phyloP scores from a whole-genome alignment of 2,329 filamentous ascomycete genomes.

The Penicillium sp. region DNA sequence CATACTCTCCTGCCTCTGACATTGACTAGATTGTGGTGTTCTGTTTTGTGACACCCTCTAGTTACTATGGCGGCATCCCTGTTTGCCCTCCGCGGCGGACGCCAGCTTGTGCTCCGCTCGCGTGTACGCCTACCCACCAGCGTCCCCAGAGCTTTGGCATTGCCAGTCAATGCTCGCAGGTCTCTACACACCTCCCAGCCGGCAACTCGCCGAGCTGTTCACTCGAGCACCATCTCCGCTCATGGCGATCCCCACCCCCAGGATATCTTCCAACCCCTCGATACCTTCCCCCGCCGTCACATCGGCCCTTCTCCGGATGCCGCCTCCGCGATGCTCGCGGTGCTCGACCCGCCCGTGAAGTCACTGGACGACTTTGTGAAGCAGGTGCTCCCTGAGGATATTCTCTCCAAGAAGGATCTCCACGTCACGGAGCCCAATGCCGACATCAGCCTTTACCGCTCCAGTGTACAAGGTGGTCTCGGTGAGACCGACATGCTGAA shows the following conservation, averaged over 20 bases:
- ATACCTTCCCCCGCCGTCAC: constrained; percentile 76
- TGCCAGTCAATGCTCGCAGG: constrained; percentile 32
- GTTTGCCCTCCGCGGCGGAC: constrained; percentile 38
- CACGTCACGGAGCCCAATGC: constrained; percentile 55
- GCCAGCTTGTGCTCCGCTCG: constrained; percentile 38
- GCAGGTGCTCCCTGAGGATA: constrained; percentile 79
- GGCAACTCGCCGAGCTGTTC: constrained; percentile 56
- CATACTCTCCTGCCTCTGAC: not conserved
- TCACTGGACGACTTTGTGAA: constrained; percentile 80
- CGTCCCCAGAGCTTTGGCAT: constrained; percentile 24
- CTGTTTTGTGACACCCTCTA: constrained; percentile 15
- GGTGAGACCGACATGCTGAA: constrained; percentile 48
- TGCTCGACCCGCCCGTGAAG: constrained; percentile 71
- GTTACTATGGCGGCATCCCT: constrained; percentile 36
- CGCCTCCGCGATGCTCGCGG: constrained; percentile 75
- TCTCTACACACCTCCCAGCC: constrained; percentile 33
- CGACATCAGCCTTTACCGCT: constrained; percentile 43
- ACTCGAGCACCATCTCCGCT: constrained; percentile 88
- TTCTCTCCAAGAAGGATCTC: constrained; percentile 68
- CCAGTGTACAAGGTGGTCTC: constrained; percentile 47
- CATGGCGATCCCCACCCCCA: constrained; percentile 59
- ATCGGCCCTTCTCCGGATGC: constrained; percentile 78
- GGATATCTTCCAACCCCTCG: constrained; percentile 50
- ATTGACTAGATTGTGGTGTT: constrained; percentile 6
- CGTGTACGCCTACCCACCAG: constrained; percentile 25